A percentile compares a stretch with the other conserved stretches of the same genome.
phyloP scores from a whole-genome alignment of 1,284 basidiomycete genomes.

The Termitomyces sp. region DNA sequence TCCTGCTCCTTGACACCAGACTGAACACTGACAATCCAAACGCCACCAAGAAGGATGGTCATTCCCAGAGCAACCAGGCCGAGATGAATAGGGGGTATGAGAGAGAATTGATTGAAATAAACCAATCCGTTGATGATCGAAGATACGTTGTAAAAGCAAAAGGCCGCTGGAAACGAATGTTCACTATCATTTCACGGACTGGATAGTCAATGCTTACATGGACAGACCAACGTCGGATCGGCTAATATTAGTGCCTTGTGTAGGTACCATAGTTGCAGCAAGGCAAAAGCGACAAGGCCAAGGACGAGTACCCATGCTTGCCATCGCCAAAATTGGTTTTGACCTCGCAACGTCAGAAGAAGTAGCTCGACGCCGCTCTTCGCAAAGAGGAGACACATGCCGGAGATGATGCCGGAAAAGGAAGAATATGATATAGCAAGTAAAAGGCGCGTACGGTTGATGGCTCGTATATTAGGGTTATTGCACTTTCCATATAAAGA shows the following conservation, averaged over 20 bases:
- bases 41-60: conserved; percentile 75
- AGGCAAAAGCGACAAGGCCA: conserved; percentile 65
- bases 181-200: conserved; percentile 4
- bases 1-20: conserved; percentile 49
- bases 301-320: conserved; percentile 77
- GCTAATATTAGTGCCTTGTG: conserved; percentile 85
- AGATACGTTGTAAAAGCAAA: conserved; percentile 94
- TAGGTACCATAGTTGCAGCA: conserved; percentile 87
- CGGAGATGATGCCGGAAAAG: conserved; percentile 87
- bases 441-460: conserved; percentile 55
- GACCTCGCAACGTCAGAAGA: conserved; percentile 71
- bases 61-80: conserved; percentile 78
- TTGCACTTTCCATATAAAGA: conserved; percentile 23
- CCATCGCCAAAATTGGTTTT: conserved; percentile 88
- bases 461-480: conserved; percentile 20
- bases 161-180: conserved; percentile 58
- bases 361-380: conserved; percentile 93
- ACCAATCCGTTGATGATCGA: conserved; percentile 86
- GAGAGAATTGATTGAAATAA: conserved; percentile 86
- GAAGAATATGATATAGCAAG: conserved; percentile 88
- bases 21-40: conserved; percentile 83
- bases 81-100: conserved; percentile 68
- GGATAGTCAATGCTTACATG: conserved; percentile 48
- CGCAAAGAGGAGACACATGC: conserved; percentile 90
- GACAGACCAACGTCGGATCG: conserved; percentile 87